Conservation (phyloP, 495 filamentous ascomycete genomes). For the Penicillium coffeae region DNA sequence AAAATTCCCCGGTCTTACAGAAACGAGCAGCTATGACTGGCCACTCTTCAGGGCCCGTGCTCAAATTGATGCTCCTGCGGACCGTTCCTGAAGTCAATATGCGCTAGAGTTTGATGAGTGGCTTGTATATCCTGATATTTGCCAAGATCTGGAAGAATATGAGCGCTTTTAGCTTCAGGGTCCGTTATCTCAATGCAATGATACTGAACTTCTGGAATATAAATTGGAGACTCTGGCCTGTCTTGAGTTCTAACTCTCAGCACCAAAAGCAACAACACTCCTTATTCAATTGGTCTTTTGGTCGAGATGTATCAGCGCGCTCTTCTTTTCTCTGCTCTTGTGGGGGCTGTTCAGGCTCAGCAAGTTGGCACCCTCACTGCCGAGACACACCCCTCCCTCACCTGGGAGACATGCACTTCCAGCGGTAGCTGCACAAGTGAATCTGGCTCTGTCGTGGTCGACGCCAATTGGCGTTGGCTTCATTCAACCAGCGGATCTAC, state of each 20-base stretch:
- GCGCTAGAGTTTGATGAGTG: no score
- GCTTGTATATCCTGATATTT: no score
- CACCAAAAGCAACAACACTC: not conserved
- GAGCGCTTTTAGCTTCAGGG: no score
- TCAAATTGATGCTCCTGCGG: not conserved
- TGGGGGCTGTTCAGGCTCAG: slow-evolving; percentile 39
- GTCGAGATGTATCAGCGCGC: slow-evolving; percentile 15
- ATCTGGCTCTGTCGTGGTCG: slow-evolving; percentile 55
- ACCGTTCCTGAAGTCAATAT: no score
- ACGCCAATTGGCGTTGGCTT: slow-evolving; percentile 64
- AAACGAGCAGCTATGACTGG: not conserved
- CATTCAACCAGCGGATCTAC: slow-evolving; percentile 48
- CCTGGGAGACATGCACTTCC: slow-evolving; percentile 52
- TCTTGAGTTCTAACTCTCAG: not conserved
- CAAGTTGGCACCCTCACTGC: slow-evolving; percentile 36
- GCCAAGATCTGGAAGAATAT: no score
- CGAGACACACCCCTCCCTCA: slow-evolving; percentile 58
- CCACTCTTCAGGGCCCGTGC: not conserved
- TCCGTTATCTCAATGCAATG: no score
- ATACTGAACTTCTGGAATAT: no score
- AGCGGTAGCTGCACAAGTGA: slow-evolving; percentile 49
- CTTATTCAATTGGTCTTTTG: not conserved
- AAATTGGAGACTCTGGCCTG: not conserved
- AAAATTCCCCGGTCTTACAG: not conserved
- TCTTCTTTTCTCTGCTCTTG: slow-evolving; percentile 19